phyloP scores from a whole-genome alignment of 164 flowering plant genomes.

The Chimonanthus salicifolius region DNA sequence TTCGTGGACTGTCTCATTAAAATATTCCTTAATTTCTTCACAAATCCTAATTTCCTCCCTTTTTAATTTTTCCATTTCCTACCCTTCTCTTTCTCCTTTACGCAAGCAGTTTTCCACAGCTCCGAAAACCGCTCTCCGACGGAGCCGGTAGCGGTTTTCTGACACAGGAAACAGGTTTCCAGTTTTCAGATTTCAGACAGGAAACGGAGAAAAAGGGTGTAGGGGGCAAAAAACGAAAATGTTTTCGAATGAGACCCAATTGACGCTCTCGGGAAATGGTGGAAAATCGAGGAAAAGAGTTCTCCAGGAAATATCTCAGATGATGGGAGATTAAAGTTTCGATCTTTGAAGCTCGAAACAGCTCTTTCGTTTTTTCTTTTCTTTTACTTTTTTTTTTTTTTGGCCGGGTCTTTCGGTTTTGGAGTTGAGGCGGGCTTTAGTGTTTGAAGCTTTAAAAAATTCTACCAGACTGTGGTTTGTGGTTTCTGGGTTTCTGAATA shows the following conservation, averaged over 20 bases:
- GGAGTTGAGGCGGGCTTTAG: background rate
- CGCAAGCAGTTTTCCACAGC: constrained; percentile 18
- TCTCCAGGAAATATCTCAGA: constrained; percentile 3
- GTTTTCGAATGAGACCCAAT: background rate
- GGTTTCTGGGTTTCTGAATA: background rate
- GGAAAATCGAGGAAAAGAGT: background rate
- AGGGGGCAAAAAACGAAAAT: too few relatives aligned
- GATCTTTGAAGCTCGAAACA: constrained; percentile 8
- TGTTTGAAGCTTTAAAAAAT: too few relatives aligned
- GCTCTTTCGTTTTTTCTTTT: background rate
- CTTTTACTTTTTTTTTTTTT: background rate
- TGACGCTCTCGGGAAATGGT: background rate
- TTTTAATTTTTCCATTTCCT: background rate
- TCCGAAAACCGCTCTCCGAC: background rate
- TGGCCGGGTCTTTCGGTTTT: constrained; percentile 1
- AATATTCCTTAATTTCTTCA: constrained; percentile 12
- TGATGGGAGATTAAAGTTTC: constrained; percentile 9
- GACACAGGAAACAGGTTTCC: background rate
- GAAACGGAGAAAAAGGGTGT: background rate
- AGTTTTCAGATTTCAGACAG: constrained; percentile 2
- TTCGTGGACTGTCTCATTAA: constrained; percentile 19
- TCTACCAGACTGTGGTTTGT: background rate
- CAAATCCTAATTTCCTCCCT: background rate
- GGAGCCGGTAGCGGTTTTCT: constrained; percentile 18
- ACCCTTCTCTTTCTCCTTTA: constrained; percentile 2